Evolutionary conservation across 1,284 basidiomycete species (phyloP), one percentile per base, ranked within the genome.

Genomic region (Ganoderma resinaceum): DNA sequence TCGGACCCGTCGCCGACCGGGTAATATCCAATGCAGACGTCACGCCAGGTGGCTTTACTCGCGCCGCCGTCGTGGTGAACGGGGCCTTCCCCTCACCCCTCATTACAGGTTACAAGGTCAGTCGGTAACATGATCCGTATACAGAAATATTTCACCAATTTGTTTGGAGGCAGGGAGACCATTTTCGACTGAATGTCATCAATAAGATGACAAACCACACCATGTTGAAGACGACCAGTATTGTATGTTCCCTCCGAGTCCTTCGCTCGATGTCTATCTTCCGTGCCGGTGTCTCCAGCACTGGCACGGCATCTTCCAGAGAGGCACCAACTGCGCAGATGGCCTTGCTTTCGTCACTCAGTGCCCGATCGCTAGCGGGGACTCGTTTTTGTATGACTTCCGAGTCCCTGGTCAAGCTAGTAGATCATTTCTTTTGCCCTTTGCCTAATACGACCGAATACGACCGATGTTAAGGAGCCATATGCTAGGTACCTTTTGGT

Each of bases 311-410:
- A n/a, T 80, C 20, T 76, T 74, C 46, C 79, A 72, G 76, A 72
- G 61, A 64, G 69, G 68, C 71, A 77, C 78, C 0, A 75, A 67
- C n/a, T 75, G 71, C 61, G 76, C 75, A 75, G 69, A 71, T 40
- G 69, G 69, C 5, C 58, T 63, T 12, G 46, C 61, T 7, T 62
- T 62, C 46, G 33, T 62, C 23, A 53, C 23, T 11, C 61, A 53
- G 46, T 62, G 66, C 66, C 84, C 85, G 2, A 86, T 88, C 67
- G 78, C 81, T 5, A 79, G 84, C 0, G 78, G 79, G 0, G 68
- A 77, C 12, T 79, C 78, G 14, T 87, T 85, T 78, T 80, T 81
- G 14, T 87, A 81, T 61, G 70, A 78, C 37, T 75, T 81, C 63
- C 71, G 33, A 18, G 74, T 75, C 8, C 74, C 76, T 31, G 74